Percentiles rank a stretch among this genome's conserved stretches.
Evolutionary conservation across 140 eudicot genomes (phyloP).

Genomic region (Eryngium alpinum): DNA sequence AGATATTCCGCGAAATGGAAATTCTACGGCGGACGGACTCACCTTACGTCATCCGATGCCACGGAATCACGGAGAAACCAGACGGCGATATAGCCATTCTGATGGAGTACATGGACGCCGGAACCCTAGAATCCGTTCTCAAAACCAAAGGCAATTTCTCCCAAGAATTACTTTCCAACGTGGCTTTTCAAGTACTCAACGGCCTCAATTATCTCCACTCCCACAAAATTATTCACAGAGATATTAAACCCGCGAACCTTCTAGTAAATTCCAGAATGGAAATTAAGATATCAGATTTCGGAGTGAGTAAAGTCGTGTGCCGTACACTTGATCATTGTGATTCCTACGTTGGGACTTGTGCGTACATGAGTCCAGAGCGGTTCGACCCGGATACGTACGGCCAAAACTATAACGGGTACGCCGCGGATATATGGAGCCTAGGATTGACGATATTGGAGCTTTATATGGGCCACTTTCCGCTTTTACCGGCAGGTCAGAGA

Average conservation of each 20-base stretch:
- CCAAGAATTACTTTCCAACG: constrained; percentile 33
- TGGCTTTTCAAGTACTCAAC: constrained; percentile 46
- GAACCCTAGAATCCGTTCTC: constrained; percentile 43
- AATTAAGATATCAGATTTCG: constrained; percentile 68
- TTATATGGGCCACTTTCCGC: constrained; percentile 63
- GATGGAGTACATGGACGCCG: constrained; percentile 70
- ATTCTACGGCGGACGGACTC: constrained; percentile 76
- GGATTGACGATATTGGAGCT: constrained; percentile 69
- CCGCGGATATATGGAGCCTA: constrained; percentile 75
- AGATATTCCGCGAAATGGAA: constrained; percentile 48
- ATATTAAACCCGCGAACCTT: constrained; percentile 62
- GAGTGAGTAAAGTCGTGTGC: constrained; percentile 69
- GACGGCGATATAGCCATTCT: constrained; percentile 56
- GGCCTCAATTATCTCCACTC: constrained; percentile 59
- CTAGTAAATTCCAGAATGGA: constrained; percentile 47
- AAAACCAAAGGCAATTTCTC: constrained; percentile 31
- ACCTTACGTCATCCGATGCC: constrained; percentile 57
- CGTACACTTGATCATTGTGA: constrained; percentile 65
- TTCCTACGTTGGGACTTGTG: constrained; percentile 88
- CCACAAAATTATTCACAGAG: constrained; percentile 65
- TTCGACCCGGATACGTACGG: constrained; percentile 84
- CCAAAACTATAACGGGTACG: constrained; percentile 56
- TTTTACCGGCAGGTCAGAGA: constrained; percentile 54
- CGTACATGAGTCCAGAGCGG: constrained; percentile 87
- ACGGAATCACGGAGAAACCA: constrained; percentile 49